Base-by-base conservation (phyloP, 1,284 basidiomycete genomes). In the Cutaneotrichosporon arboriforme region DNA sequence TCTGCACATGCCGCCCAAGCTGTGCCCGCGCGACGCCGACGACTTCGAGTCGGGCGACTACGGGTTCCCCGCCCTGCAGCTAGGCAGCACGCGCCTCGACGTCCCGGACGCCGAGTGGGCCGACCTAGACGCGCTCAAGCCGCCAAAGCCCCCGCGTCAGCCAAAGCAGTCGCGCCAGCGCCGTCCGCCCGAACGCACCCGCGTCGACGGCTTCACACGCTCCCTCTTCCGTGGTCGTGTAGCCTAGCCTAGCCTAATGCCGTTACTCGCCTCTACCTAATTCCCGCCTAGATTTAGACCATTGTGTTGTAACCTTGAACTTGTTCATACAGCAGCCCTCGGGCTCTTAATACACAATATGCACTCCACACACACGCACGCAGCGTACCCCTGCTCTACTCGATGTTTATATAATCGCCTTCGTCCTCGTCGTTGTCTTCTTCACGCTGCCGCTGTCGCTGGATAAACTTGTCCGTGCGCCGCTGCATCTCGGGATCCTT, bases 141-240 rank as follows among this genome's bases (percentile, higher is more conserved):
- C 52, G 7, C 53, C 53, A 13, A 40, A 35, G 17, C 45, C 51
- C 9, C 45, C 44, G 8, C 46, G 26, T 36, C 21, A 36, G 33
- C 50, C 41, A 10, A 13, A 12, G 15, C 22, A 23, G 34, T 34
- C 21, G 20, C 35, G 31, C 12, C 18, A 12, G 10, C 20, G 35
- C 18, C 23, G 43, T 12, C 21, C 20, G 12, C 20, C 20, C 9
- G 41, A 52, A 36, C 36, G 46, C 7, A 37, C 42, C 1, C 50
- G 47, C 8, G 43, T 52, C 2, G 55, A 57, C 15, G 51, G 55
- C n/a, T 52, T 57, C 44, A 45, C 46, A 38, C 46, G 52, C 15
- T 37, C 45, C 20, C 35, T 46, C 35, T 46, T 46, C 20, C 45
- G 45, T 12, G 17, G 12, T 12, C 31, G 43, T 13, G 33, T 33